Conservation (phyloP, 352 stramenopile species). For the Pythium phragmitis region DNA sequence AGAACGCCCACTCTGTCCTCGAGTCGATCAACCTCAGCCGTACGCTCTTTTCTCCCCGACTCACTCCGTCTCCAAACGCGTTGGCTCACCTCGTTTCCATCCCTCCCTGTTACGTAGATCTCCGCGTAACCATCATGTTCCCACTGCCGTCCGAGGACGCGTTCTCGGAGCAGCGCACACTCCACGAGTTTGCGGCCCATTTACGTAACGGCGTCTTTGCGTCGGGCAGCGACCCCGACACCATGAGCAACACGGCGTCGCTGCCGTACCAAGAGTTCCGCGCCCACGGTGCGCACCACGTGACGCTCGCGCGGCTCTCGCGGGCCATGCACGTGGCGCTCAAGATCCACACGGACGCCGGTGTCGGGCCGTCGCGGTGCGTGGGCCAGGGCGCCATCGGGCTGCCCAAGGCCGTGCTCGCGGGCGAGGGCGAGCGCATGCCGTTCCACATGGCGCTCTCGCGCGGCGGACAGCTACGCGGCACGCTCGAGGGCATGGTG, state of each 20-base stretch:
- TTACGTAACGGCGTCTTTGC: slow-evolving; percentile 58
- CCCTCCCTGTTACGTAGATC: slow-evolving; percentile 7
- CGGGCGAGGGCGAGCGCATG: slow-evolving; percentile 29
- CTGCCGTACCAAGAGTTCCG: slow-evolving; percentile 26
- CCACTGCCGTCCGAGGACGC: slow-evolving; percentile 80
- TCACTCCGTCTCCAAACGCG: background rate
- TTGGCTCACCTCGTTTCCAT: too few species aligned
- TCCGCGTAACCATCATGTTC: slow-evolving; percentile 65
- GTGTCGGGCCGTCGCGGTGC: slow-evolving; percentile 28
- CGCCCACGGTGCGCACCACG: slow-evolving; percentile 42
- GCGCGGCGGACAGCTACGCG: slow-evolving; percentile 51
- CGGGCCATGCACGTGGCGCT: slow-evolving; percentile 68
- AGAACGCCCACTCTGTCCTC: slow-evolving; percentile 27
- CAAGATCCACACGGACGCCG: slow-evolving; percentile 59
- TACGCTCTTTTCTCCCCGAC: slow-evolving; percentile 11
- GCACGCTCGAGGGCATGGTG: slow-evolving; percentile 55
- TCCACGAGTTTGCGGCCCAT: slow-evolving; percentile 74
- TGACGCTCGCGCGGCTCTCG: slow-evolving; percentile 52
- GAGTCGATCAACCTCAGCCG: slow-evolving; percentile 22
- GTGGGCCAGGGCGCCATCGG: slow-evolving; percentile 69
- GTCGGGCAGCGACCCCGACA: slow-evolving; percentile 18
- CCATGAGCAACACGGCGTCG: slow-evolving; percentile 25
- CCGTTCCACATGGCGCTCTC: slow-evolving; percentile 55
- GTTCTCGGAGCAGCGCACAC: slow-evolving; percentile 79
- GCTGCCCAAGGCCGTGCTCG: slow-evolving; percentile 43